phyloP scores from a whole-genome alignment of 108 stramenopile genomes.

The Cyclotella cryptica region DNA sequence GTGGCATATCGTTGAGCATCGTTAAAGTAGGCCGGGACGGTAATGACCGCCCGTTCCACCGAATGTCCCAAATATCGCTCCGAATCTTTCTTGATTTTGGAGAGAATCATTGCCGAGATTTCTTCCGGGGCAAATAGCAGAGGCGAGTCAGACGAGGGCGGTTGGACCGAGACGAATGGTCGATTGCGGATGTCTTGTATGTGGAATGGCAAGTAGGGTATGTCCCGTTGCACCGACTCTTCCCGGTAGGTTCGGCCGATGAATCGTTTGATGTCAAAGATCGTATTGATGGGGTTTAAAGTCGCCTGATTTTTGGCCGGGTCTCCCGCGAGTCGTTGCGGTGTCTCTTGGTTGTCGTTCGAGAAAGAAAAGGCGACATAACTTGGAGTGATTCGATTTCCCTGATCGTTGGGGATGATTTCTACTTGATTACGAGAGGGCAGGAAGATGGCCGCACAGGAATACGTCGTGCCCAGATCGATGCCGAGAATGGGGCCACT shows the following conservation, averaged over 20 bases:
- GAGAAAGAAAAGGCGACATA: constrained; percentile 90
- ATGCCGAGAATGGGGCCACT: constrained; percentile 58
- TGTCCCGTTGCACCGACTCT: constrained; percentile 96
- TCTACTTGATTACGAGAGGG: constrained; percentile 92
- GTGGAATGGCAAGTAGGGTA: constrained; percentile 96
- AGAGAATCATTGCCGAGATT: constrained; percentile 88
- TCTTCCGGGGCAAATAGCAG: constrained; percentile 86
- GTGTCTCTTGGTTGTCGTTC: constrained; percentile 55
- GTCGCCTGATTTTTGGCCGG: constrained; percentile 99
- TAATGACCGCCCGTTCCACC: constrained; percentile 94
- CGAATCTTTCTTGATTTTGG: constrained; percentile 88
- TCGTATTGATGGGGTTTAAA: constrained; percentile 95
- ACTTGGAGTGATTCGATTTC: constrained; percentile 98
- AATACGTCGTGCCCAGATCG: constrained; percentile 98
- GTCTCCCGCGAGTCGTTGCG: constrained; percentile 96
- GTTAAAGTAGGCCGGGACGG: constrained; percentile 99
- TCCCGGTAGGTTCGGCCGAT: constrained; percentile 96
- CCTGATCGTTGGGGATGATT: constrained; percentile 98
- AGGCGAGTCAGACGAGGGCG: background rate
- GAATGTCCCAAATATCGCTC: constrained; percentile 87
- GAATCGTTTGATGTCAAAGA: constrained; percentile 99
- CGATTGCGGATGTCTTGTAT: constrained; percentile 59
- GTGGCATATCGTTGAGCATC: constrained; percentile 97
- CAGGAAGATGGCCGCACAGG: constrained; percentile 97
- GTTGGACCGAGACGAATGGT: constrained; percentile 17